Evolutionary conservation across 768 basidiomycete species (phyloP), one percentile per base, ranked within the genome.

Genomic region (Amanita subjunquillea): DNA sequence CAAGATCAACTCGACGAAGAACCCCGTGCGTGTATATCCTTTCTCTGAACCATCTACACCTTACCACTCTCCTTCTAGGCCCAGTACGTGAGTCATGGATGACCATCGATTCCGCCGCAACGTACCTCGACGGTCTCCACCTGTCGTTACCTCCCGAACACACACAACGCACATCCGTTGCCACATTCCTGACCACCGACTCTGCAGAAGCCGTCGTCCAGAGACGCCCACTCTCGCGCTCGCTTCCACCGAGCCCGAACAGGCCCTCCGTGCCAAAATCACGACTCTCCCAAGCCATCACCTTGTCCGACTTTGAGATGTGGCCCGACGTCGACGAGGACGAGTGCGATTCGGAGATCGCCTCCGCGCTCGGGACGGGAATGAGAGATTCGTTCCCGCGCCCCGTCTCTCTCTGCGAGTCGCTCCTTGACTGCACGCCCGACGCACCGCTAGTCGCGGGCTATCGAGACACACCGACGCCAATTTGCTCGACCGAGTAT

Each of bases 191-290:
- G 69, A 80, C 82, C 0, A 75, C 75, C 32, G 66, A 70, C 38
- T 83, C 83, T 3, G 74, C 75, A 1, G 79, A 85, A 27, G 82
- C 77, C 9, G 67, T 84, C 45, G 69, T 82, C 51, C 75, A 48
- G 32, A 41, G 52, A 20, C 44, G 41, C 22, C 44, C 45, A 17
- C 6, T 30, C 27, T 40, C 51, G 12, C 44, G 36, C 12, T 46
- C 37, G 15, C 51, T 53, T 29, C 51, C 51, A 22, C 2, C 51
- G 32, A 48, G 38, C 55, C 56, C 36, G 36, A 38, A 22, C 10
- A 45, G 17, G 13, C 41, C 42, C 29, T 37, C 29, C 27, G 42
- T 42, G 9, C 36, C 54, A 44, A 56, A 57, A 32, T 60, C 67
- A 34, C 67, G 68, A 13, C 51, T 66, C 20, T 72, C 71, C 12